Evolutionary conservation across 1,139 yeast genomes (phyloP).

Genomic region (Saccharomyces hybrid): DNA sequence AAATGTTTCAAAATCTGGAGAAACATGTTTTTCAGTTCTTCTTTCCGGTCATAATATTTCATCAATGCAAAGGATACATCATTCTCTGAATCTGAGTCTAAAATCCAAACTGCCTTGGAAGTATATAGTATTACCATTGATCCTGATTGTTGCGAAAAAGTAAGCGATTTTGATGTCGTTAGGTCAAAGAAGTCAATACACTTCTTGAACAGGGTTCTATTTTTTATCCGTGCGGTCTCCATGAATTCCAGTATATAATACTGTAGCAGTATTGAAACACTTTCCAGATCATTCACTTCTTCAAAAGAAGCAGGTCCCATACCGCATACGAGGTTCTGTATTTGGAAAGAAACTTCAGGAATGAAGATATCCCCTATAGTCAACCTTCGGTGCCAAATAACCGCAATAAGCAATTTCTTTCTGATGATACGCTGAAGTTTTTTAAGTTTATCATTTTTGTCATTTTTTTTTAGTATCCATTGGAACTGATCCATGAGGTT

Average conservation of each 20-base stretch:
- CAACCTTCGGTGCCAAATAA: background rate
- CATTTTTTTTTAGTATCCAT: background rate
- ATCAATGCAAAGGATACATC: slow-evolving; percentile 3
- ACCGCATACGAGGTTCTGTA: background rate
- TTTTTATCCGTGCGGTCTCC: background rate
- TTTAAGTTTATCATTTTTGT: background rate
- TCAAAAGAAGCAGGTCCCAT: background rate
- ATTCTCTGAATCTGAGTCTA: slow-evolving; percentile 6
- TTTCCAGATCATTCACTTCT: background rate
- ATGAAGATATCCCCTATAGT: background rate
- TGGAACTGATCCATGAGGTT: slow-evolving; percentile 5
- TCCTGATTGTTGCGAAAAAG: slow-evolving; percentile 16
- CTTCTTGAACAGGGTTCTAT: slow-evolving; percentile 3
- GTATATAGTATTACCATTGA: slow-evolving; percentile 16
- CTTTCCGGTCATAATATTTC: slow-evolving; percentile 4
- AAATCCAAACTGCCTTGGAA: slow-evolving; percentile 10
- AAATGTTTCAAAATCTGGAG: slow-evolving; percentile 15
- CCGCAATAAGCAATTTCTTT: background rate
- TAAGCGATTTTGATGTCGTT: slow-evolving; percentile 8
- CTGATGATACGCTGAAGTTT: background rate
- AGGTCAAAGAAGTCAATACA: slow-evolving; percentile 8
- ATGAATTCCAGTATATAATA: slow-evolving; percentile 11
- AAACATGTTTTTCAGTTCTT: slow-evolving; percentile 2
- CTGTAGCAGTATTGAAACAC: slow-evolving; percentile 4
- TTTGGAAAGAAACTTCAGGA: background rate